Evolutionary conservation across 148 eudicot species (phyloP), one percentile per base, ranked within the genome.

Genomic region (Arctostaphylos glauca): DNA sequence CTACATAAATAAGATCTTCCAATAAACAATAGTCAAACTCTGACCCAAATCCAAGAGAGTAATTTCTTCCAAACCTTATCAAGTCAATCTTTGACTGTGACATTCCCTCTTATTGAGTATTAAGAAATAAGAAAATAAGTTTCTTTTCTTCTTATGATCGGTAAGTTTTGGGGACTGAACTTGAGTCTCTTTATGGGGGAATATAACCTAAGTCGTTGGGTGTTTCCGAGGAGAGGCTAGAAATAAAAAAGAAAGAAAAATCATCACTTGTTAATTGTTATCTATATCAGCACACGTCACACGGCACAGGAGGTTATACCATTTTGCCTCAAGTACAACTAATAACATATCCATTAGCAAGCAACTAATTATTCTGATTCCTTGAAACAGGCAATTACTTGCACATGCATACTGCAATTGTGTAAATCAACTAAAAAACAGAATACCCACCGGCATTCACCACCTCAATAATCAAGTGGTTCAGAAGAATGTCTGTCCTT

Each of bases 401-500:
- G 54, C 62, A 8, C 4, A 50, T 50, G 62, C 62, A 77, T 9
- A n/a, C 77, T 8, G 54, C 46, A 31, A 76, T 62, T n/a, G 23
- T 8, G 60, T 50, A 5, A 13, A 76, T 10, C 31, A 67, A 60
- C 25, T 9, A 2, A 67, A 62, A 67, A 60, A 18, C 67, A 19
- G 25, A 60, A 67, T 67, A 25, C 9, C 3, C 44, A 70, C 3
- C 9, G 25, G 8, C 13, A 43, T 75, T 49, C 18, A 75, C 58
- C 31, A 14, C 62, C 80, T 54, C 48, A 54, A 77, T 52, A 38
- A 55, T 77, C 21, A 54, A 16, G 80, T 75, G 62, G 47, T 25
- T 77, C 25, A 53, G 10, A 31, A 9, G 6, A 23, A 76, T 23
- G n/a, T 77, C 62, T 9, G 10, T 2, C 8, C 16, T 71, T 16